Percentiles rank a stretch among this genome's conserved stretches.
phyloP scores from a whole-genome alignment of 148 eudicot genomes.

The Nepenthes gracilis region DNA sequence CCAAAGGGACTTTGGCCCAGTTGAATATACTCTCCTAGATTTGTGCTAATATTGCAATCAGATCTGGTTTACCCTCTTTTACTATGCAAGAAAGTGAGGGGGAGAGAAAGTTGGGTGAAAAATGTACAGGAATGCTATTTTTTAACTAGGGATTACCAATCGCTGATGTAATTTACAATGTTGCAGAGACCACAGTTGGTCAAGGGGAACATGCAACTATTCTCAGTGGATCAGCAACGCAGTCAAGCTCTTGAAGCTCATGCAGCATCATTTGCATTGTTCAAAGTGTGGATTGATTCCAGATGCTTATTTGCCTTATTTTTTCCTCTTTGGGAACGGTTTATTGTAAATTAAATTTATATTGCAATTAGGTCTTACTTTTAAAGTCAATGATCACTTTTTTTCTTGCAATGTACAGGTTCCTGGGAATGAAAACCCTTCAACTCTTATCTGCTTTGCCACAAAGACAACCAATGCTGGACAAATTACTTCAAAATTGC shows the following conservation, averaged over 20 bases:
- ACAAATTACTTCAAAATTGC: conserved; percentile 75
- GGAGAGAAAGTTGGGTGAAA: no score
- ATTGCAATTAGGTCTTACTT: conserved; percentile 2
- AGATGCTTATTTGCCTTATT: conserved; percentile 1
- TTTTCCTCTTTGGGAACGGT: not conserved
- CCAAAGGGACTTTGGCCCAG: no score
- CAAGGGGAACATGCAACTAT: conserved; percentile 95
- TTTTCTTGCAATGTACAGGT: conserved; percentile 27
- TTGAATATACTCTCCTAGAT: no score
- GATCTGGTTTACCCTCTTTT: no score
- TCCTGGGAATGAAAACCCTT: conserved; percentile 87
- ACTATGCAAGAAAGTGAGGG: no score
- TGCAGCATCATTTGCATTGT: conserved; percentile 89
- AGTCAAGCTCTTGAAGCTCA: conserved; percentile 99
- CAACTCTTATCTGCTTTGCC: conserved; percentile 84
- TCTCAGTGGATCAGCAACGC: conserved; percentile 94
- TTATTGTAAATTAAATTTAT: not conserved
- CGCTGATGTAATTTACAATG: not conserved
- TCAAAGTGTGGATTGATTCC: conserved; percentile 36
- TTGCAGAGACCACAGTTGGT: conserved; percentile 89
- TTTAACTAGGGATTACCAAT: not conserved
- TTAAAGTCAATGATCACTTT: not conserved
- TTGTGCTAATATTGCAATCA: no score
- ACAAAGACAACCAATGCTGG: conserved; percentile 89
- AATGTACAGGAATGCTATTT: no score